Conservation (phyloP, 2,329 filamentous ascomycete species). For the Stagonosporopsis vannaccii region DNA sequence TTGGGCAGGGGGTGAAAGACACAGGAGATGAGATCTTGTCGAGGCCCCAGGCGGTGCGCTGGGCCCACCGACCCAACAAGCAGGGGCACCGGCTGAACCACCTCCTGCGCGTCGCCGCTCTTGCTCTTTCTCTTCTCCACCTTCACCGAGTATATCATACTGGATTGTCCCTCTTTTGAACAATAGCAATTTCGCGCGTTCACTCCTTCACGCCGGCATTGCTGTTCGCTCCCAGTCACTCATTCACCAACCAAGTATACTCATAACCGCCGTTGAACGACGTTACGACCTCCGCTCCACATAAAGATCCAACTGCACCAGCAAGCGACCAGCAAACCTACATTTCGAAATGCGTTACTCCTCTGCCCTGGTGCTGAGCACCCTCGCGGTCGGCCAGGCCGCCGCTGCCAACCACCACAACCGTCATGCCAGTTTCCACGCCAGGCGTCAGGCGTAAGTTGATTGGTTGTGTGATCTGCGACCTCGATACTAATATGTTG, state of each 20-base stretch:
- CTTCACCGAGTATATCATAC: slow-evolving; percentile 40
- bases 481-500: background rate
- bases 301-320: slow-evolving; percentile 17
- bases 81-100: slow-evolving; percentile 28
- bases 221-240: slow-evolving; percentile 38
- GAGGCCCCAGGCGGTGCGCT: slow-evolving; percentile 19
- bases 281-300: slow-evolving; percentile 29
- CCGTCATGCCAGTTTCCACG: slow-evolving; percentile 49
- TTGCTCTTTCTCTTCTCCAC: slow-evolving; percentile 31
- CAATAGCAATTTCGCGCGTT: slow-evolving; percentile 45
- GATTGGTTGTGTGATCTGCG: background rate
- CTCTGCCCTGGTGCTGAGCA: slow-evolving; percentile 48
- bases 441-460: slow-evolving; percentile 44
- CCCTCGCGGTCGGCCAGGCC: slow-evolving; percentile 46
- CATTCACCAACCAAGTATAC: slow-evolving; percentile 29
- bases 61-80: slow-evolving; percentile 23
- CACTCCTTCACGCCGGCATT: slow-evolving; percentile 49
- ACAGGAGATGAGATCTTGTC: slow-evolving; percentile 37
- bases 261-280: slow-evolving; percentile 36
- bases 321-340: slow-evolving; percentile 13
- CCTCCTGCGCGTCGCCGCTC: slow-evolving; percentile 34
- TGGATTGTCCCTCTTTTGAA: slow-evolving; percentile 33
- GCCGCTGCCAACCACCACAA: slow-evolving; percentile 41
- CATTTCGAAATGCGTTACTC: slow-evolving; percentile 44
- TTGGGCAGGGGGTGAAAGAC: slow-evolving; percentile 13